Base-by-base conservation (phyloP, 148 eudicot species). In the Cornus kousa region DNA sequence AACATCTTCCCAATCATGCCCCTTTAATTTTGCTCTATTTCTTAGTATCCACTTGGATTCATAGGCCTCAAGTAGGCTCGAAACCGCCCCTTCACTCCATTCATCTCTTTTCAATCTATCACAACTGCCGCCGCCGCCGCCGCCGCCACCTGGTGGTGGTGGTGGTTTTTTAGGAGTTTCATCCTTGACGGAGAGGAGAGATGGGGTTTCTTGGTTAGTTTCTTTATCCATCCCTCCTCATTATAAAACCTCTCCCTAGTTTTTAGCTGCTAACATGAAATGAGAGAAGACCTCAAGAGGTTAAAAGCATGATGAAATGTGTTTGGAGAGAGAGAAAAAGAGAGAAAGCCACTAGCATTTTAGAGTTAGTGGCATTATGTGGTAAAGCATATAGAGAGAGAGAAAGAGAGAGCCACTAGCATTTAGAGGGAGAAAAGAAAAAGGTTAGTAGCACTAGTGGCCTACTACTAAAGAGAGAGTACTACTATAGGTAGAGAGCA, bases 1-100 rank as follows among this genome's bases (percentile, higher is more conserved):
- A 28, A 92, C 98, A 68, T 94, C 98, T 65, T 94, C 98, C 98
- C 98, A 94, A 68, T 94, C 98, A 43, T 92, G 98, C 0, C 97
- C 98, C 79, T 94, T 94, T 48, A 94, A 90, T 78, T 94, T 94
- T 11, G 98, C 98, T 39, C 98, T 79, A 79, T 94, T 94, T 17
- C 98, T 77, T 3, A 92, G 97, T 39, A 85, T 74, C 98, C 97
- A 94, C 84, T 92, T 94, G 23, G 90, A 60, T 76, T 94, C 98
- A 76, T 94, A 94, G 33, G 95, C 97, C 62, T 94, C 97, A 48
- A 94, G 88, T 19, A 94, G 91, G 64, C 78, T 79, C 2, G 89
- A 81, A 7, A 94, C 97, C 2, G 95, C 98, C 68, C 95, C 98
- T 85, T 94, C 98, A 65, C 98, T 94, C 98, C 98, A 94, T 39